A percentile compares a stretch with the other conserved stretches of the same genome.
These are phyloP conservation scores for Adansonia rubrostipa DNA, from an alignment of 441 rosid genomes.

Conservation along the genomic window DNA sequence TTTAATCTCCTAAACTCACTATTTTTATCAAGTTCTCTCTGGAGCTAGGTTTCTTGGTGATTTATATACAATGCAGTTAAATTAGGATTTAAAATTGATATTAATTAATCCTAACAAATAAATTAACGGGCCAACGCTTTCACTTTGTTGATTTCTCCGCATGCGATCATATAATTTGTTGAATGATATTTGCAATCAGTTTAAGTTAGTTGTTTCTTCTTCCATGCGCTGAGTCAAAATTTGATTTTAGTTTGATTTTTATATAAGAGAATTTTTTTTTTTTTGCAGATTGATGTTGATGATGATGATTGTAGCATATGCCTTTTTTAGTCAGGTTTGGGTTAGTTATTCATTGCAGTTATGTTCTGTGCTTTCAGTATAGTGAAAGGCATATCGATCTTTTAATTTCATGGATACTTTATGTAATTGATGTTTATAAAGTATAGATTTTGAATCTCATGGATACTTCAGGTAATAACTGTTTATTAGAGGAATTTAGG, in stretches of 20 bases:
- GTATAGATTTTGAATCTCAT: neutral
- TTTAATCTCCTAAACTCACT: neutral
- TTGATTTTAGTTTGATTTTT: neutral
- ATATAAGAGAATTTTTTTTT: neutral
- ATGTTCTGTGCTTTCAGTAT: neutral
- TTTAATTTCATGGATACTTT: constrained; percentile 10
- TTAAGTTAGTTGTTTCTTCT: neutral
- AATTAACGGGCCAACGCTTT: neutral
- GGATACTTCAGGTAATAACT: neutral
- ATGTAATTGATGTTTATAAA: neutral
- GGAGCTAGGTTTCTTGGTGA: neutral
- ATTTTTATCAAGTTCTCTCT: neutral
- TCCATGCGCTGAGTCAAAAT: neutral
- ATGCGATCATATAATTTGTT: constrained; percentile 11
- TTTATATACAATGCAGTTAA: constrained; percentile 16
- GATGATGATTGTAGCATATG: neutral
- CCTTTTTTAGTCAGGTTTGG: neutral
- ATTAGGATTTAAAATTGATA: constrained; percentile 1
- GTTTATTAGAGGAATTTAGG: neutral
- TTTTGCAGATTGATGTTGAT: constrained; percentile 10
- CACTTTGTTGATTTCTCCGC: neutral
- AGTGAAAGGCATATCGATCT: neutral
- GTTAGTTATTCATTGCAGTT: neutral
- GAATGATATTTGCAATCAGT: constrained; percentile 14
- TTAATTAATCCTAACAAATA: neutral